Conservation (phyloP, 2,329 filamentous ascomycete genomes). For the Nothophaeocryptopus gaeumannii region DNA sequence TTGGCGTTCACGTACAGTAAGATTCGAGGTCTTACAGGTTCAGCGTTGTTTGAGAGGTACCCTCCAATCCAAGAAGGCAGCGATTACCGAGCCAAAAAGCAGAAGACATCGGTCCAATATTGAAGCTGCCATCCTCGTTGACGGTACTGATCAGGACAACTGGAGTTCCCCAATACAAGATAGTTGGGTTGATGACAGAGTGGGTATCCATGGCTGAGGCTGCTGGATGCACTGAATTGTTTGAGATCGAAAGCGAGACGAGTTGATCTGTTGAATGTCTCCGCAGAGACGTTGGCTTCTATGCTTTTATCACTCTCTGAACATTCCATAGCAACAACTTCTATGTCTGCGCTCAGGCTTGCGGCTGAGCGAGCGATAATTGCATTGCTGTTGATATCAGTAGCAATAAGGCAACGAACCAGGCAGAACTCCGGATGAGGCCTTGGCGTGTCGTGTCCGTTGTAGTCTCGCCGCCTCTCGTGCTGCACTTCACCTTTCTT, state of each 20-base stretch:
- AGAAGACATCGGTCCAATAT: slow-evolving; percentile 46
- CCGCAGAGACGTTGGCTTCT: no score
- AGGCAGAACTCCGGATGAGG: no score
- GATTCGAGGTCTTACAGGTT: not conserved
- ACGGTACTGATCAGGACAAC: slow-evolving; percentile 10
- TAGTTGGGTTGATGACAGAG: slow-evolving; percentile 6
- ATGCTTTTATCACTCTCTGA: no score
- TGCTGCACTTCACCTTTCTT: not conserved
- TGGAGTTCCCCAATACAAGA: slow-evolving; percentile 8
- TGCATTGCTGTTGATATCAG: no score
- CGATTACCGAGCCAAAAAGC: slow-evolving; percentile 46
- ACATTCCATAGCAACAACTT: no score
- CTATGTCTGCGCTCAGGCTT: no score
- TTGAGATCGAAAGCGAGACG: no score
- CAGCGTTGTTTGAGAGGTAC: slow-evolving; percentile 4
- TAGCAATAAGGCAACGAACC: no score
- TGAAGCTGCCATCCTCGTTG: slow-evolving; percentile 43
- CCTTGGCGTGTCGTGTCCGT: not conserved
- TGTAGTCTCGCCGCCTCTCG: not conserved
- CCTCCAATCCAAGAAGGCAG: slow-evolving; percentile 43
- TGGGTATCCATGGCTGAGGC: not conserved
- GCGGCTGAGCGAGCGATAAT: no score
- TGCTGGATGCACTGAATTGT: no score
- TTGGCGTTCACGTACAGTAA: no score
- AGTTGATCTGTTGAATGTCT: no score